Conservation (phyloP, 805 yeast genomes). For the Ogataea chonburiensis region DNA sequence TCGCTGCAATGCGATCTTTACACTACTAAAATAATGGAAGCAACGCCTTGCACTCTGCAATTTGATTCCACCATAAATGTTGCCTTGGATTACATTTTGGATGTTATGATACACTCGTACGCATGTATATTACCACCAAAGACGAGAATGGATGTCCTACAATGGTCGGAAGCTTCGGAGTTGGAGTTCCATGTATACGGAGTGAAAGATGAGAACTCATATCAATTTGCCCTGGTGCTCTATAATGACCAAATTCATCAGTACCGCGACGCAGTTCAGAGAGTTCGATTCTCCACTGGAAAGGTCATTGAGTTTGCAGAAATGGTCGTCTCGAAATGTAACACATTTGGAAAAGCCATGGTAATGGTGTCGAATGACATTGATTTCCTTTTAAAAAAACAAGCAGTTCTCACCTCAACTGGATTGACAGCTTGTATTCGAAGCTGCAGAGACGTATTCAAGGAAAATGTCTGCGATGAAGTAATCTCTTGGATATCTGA, state of each 20-base stretch:
- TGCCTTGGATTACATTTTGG: constrained; percentile 58
- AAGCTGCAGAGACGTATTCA: constrained; percentile 63
- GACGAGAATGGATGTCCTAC: constrained; percentile 22
- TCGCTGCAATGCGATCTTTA: constrained; percentile 50
- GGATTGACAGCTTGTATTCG: constrained; percentile 68
- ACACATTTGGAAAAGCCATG: constrained; percentile 64
- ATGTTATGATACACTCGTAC: constrained; percentile 53
- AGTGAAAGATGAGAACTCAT: constrained; percentile 42
- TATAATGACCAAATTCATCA: constrained; percentile 84
- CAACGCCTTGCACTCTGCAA: constrained; percentile 40
- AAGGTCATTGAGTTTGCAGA: constrained; percentile 63
- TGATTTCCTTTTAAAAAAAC: constrained; percentile 49
- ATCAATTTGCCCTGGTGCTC: constrained; percentile 53
- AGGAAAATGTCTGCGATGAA: constrained; percentile 80
- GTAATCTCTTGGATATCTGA: constrained; percentile 65
- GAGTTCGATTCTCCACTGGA: constrained; percentile 62
- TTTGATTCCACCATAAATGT: constrained; percentile 43
- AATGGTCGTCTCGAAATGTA: constrained; percentile 68
- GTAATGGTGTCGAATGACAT: constrained; percentile 59
- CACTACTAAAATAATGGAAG: constrained; percentile 3
- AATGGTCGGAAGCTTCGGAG: constrained; percentile 29
- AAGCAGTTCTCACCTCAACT: constrained; percentile 55
- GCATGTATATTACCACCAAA: constrained; percentile 35
- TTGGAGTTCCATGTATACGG: constrained; percentile 42
- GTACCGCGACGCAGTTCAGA: constrained; percentile 66